A percentile compares a stretch with the other conserved stretches of the same genome.
These are phyloP conservation scores for Phytophthora podocarpi DNA, from an alignment of 352 stramenopile species.

Conservation along the genomic window DNA sequence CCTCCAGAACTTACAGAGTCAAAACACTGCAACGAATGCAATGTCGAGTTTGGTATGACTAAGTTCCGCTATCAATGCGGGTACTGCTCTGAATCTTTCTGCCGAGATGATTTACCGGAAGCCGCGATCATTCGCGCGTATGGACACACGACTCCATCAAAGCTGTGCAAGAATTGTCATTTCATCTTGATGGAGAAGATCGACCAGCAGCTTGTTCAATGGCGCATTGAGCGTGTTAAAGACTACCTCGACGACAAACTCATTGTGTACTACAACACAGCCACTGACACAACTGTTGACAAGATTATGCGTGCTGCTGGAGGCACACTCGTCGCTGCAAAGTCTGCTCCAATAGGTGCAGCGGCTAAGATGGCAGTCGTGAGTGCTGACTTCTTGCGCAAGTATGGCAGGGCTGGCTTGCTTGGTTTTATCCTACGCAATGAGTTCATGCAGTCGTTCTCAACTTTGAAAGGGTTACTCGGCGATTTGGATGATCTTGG, in stretches of 20 bases:
- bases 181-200: constrained; percentile 78
- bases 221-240: constrained; percentile 78
- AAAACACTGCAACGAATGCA: constrained; percentile 75
- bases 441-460: constrained; percentile 90
- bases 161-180: constrained; percentile 76
- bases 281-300: constrained; percentile 82
- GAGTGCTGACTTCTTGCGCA: constrained; percentile 85
- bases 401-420: constrained; percentile 79
- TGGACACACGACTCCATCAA: constrained; percentile 58
- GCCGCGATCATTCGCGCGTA: constrained; percentile 69
- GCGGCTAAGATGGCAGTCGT: constrained; percentile 87
- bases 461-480: constrained; percentile 82
- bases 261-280: constrained; percentile 77
- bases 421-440: constrained; percentile 87
- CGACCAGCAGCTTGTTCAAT: constrained; percentile 79
- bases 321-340: constrained; percentile 78
- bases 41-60: constrained; percentile 76
- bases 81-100: constrained; percentile 84
- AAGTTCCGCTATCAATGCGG: constrained; percentile 88
- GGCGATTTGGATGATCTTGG: constrained; percentile 80
- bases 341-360: constrained; percentile 78
- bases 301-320: constrained; percentile 84
- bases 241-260: constrained; percentile 75
- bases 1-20: constrained; percentile 67
- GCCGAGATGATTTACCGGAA: constrained; percentile 69